These are phyloP conservation scores for Corchorus olitorius DNA, from an alignment of 345 rosid genomes.

Conservation along the genomic window DNA sequence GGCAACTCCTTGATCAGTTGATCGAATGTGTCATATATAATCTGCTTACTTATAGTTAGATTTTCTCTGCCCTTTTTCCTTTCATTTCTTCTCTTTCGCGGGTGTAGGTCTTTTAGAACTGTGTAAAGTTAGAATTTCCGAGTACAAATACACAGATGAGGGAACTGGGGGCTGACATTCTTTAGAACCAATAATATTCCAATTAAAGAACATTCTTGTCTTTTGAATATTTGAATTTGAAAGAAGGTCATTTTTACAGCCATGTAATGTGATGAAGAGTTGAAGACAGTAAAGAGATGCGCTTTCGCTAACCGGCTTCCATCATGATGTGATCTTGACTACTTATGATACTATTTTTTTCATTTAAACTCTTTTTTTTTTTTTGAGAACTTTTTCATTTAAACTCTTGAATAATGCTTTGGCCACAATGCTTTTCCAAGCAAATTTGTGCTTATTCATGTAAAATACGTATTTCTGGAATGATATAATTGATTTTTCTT, in stretches of 20 bases:
- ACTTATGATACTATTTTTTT: not conserved
- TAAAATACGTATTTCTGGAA: too few species aligned
- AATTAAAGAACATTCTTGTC: not conserved
- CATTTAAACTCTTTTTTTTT: not conserved
- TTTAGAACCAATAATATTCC: not conserved
- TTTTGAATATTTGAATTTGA: not conserved
- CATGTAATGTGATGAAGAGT: not conserved
- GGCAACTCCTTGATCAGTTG: not conserved
- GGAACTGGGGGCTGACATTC: not conserved
- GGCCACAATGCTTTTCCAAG: too few species aligned
- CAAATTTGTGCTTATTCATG: too few species aligned
- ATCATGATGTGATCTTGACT: not conserved
- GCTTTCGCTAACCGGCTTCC: not conserved
- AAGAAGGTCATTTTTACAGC: not conserved
- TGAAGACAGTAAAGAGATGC: not conserved
- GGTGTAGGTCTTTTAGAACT: not conserved
- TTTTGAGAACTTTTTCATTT: too few species aligned
- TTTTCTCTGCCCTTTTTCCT: not conserved
- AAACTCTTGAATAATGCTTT: not conserved
- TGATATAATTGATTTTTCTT: too few species aligned
- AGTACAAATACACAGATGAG: not conserved
- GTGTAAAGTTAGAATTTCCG: conserved; percentile 1
- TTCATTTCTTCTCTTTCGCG: not conserved
- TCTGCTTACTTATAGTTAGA: not conserved
- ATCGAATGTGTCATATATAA: not conserved